These are phyloP conservation scores for Pseudogymnoascus sp. DNA, from an alignment of 2,329 filamentous ascomycete species.

Conservation along the genomic window DNA sequence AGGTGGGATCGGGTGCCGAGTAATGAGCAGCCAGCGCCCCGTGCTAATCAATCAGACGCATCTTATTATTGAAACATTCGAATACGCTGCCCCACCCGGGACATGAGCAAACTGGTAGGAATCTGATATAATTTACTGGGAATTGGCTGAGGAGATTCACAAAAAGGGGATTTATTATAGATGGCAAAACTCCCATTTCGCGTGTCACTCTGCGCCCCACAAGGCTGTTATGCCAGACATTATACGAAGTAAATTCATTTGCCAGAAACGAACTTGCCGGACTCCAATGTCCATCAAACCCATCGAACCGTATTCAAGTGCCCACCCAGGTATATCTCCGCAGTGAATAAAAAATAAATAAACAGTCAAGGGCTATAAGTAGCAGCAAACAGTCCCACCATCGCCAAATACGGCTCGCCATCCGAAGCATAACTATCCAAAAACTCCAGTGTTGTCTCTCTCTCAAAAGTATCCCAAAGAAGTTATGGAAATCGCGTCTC, in stretches of 20 bases:
- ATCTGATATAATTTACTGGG: not conserved
- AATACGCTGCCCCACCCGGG: not conserved
- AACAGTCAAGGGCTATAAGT: not conserved
- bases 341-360: not conserved
- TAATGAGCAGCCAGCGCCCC: not conserved
- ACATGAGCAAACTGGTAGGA: not conserved
- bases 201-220: not conserved
- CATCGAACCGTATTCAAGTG: not conserved
- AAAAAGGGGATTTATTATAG: not conserved
- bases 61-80: slow-evolving; percentile 6
- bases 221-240: slow-evolving; percentile 8
- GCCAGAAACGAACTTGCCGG: slow-evolving; percentile 5
- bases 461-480: not conserved
- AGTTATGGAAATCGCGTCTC: slow-evolving; percentile 1
- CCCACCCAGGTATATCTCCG: slow-evolving; percentile 6
- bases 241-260: slow-evolving; percentile 8
- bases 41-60: slow-evolving; percentile 6
- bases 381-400: not conserved
- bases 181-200: not conserved
- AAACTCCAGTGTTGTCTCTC: not conserved
- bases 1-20: slow-evolving; percentile 1
- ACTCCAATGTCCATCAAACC: not conserved
- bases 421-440: slow-evolving; percentile 3
- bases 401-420: slow-evolving; percentile 1
- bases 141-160: not conserved